Evolutionary conservation across 2,329 filamentous ascomycete species (phyloP), one percentile per base, ranked within the genome.

Genomic region (Alternaria postmessia): DNA sequence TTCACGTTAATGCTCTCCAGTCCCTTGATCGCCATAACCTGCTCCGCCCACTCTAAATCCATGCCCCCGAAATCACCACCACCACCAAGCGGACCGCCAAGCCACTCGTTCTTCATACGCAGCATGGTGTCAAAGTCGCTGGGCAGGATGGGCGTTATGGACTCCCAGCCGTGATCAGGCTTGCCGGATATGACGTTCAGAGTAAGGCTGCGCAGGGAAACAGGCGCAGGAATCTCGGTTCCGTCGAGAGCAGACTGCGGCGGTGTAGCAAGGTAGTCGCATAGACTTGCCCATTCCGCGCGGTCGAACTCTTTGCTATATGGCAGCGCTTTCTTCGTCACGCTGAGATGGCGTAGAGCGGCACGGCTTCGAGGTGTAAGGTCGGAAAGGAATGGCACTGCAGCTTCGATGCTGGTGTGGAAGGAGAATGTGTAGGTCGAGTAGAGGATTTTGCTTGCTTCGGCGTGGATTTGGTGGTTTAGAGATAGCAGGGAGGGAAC

Each of bases 351-450:
- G 30, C 79, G 78, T 59, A 89, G 75, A 47, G 84, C 77, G 9
- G 74, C 71, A 34, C 84, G 80, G 2, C 84, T 82, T 18, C 73
- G 66, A 1, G 82, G 80, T 3, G 84, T 86, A 34, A 88, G 80
- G 70, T 89, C 86, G 32, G 79, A 78, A 39, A 90, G 78, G 70
- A 89, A 89, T 0, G 87, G 86, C 1, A 84, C 81, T 6, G 87
- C 81, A 16, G 87, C 86, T 74, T 89, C 87, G 64, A 89, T 80
- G 74, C 87, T 81, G 48, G 81, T 81, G 62, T 84, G 84, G 72
- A 90, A 90, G 67, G 85, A 83, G 72, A 89, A 89, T 0, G 79
- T 79, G 70, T 88, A 85, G 56, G 73, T 78, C 7, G 79, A 80
- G 74, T 89, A 90, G 4, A 90, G 78, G 16, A 86, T 71, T 58